phyloP scores from a whole-genome alignment of 371 early-diverging fungal genomes.

The Umbelopsis sp. region DNA sequence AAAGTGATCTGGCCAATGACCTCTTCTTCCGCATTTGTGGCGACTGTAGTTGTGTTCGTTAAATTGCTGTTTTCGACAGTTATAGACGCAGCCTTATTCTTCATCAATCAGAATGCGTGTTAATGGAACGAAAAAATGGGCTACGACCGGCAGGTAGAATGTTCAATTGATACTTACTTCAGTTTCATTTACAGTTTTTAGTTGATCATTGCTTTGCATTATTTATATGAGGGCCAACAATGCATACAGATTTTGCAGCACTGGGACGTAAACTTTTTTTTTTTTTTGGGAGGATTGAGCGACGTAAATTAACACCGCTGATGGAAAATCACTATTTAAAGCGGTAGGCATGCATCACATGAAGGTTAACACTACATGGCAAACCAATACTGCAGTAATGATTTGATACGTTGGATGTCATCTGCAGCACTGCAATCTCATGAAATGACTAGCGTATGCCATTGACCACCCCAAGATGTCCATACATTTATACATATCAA shows the following conservation, averaged over 20 bases:
- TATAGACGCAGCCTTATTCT: background rate
- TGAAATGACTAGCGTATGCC: too few relatives aligned
- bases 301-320: background rate
- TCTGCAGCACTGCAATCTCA: background rate
- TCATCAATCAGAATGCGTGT: background rate
- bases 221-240: background rate
- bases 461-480: too few relatives aligned
- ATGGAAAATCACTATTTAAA: background rate
- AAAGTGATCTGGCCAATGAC: slow-evolving; percentile 59
- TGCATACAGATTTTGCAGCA: too few relatives aligned
- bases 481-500: too few relatives aligned
- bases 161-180: background rate
- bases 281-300: too few relatives aligned
- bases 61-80: background rate
- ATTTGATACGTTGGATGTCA: background rate
- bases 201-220: slow-evolving; percentile 8
- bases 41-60: background rate
- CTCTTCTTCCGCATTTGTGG: slow-evolving; percentile 38
- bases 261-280: too few relatives aligned
- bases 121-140: background rate
- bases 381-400: background rate
- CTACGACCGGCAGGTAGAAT: background rate
- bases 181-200: background rate
- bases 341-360: background rate
- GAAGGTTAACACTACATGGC: too few relatives aligned